Base-by-base conservation (phyloP, 208 protist species). In the Trypanosoma melophagium region DNA sequence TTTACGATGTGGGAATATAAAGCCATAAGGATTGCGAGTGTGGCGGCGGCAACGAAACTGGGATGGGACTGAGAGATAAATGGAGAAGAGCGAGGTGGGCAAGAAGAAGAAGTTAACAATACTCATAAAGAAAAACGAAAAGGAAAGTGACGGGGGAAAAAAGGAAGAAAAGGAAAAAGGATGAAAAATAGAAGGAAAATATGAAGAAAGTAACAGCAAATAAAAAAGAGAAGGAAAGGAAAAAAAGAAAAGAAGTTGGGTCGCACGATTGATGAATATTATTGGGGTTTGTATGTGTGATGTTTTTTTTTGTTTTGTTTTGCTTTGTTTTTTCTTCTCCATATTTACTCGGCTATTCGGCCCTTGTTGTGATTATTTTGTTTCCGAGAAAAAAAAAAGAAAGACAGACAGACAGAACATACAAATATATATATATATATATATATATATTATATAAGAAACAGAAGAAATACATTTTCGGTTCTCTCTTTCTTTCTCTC, bases 1-100 rank as follows among this genome's bases (percentile, higher is more conserved):
- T 40, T 84, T 21, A 52, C 79, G 9, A 57, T 91, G 60, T 91
- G 82, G 84, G 55, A 67, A 0, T 65, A 83, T 50, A 93, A 93
- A 71, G 63, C 71, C 1, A 14, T 24, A 17, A 8, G 47, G 10
- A 54, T 63, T 25, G 40, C 38, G 10, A 47, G 24, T 21, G 54
- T 35, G 9, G 49, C 57, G 16, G 25, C 38, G 19, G 22, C 35
- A 38, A 61, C 40, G 16, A 63, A 62, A 22, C 3, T 62, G 8
- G n/a, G 19, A 10, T 63, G 45, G 24, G 47, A n/a, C 25, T 38
- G 47, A 22, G 22, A 53, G 31, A 41, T 7, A 66, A 57, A 66
- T 55, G 28, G 28, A 57, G 28, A 57, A 66, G 31, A 45, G 25
- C 50, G 28, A n/a, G 16, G 41, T 56, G 21, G 2, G 24, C 28